Percentiles rank a stretch among this genome's conserved stretches.
Evolutionary conservation across 768 basidiomycete species (phyloP).

Genomic region (Suillus lakei): DNA sequence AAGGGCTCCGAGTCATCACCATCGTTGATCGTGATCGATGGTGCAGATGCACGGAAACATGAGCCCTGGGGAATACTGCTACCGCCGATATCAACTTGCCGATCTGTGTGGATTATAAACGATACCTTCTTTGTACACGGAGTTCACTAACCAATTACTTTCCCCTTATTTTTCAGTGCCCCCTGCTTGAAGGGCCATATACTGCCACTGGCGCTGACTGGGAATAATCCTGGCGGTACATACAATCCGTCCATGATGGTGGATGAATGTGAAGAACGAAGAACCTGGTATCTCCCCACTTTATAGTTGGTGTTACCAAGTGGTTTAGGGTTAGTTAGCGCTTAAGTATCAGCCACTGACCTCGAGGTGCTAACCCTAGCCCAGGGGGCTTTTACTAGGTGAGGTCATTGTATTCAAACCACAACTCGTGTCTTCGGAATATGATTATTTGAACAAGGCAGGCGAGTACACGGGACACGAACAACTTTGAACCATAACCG

Average conservation of each 20-base stretch:
- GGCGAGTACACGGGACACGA: no score
- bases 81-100: background rate
- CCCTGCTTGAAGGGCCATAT: background rate
- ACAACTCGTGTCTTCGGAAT: no score
- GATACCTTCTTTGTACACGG: no score
- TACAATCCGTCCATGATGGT: background rate
- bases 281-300: background rate
- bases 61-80: slow-evolving; percentile 4
- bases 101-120: background rate
- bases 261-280: background rate
- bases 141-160: background rate
- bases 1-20: slow-evolving; percentile 8
- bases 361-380: no score
- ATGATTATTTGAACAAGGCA: no score
- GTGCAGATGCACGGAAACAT: background rate
- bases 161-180: background rate
- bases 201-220: background rate
- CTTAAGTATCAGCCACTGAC: background rate
- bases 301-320: background rate
- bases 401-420: no score
- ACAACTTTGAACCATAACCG: no score
- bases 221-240: background rate
- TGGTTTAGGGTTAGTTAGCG: background rate
- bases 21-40: background rate
- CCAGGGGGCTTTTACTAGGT: no score